Conservation (phyloP, 768 basidiomycete genomes). For the Thelephora aurantiotincta region DNA sequence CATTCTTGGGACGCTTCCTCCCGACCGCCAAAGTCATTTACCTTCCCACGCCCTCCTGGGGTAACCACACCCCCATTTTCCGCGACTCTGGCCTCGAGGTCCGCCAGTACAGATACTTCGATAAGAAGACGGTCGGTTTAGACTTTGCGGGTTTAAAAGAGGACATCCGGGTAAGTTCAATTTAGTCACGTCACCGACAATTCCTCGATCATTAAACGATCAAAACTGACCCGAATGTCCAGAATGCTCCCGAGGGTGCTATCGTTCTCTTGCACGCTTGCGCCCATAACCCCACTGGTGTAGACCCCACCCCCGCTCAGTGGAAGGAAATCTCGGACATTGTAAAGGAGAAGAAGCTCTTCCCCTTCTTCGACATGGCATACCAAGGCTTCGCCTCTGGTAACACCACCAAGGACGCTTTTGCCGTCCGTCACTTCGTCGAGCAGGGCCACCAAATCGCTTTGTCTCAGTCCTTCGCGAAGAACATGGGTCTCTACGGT, state of each 20-base stretch:
- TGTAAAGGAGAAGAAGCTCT: constrained; percentile 76
- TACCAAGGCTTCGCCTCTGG: constrained; percentile 99
- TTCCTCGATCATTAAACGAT: background rate
- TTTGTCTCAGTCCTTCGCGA: constrained; percentile 91
- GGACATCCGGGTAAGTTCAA: constrained; percentile 54
- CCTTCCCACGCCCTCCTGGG: constrained; percentile 91
- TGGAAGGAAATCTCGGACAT: constrained; percentile 87
- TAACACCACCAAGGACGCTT: constrained; percentile 79
- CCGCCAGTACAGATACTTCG: constrained; percentile 85
- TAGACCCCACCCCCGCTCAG: constrained; percentile 88
- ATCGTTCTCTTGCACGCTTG: constrained; percentile 92
- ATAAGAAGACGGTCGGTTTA: constrained; percentile 82
- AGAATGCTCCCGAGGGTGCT: constrained; percentile 63
- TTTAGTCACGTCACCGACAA: background rate
- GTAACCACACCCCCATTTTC: constrained; percentile 90
- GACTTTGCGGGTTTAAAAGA: constrained; percentile 86
- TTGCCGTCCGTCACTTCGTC: constrained; percentile 90
- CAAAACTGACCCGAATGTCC: constrained; percentile 1
- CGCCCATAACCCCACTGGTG: constrained; percentile 97
- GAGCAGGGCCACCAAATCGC: constrained; percentile 82
- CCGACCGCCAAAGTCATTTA: constrained; percentile 81
- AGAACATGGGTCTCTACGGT: constrained; percentile 98
- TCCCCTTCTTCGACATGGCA: constrained; percentile 99
- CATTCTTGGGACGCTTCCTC: constrained; percentile 83
- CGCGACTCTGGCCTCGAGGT: constrained; percentile 92